Evolutionary conservation across 2,329 filamentous ascomycete genomes (phyloP), one percentile per base, ranked within the genome.

Genomic region (Sclerotinia spermophila): DNA sequence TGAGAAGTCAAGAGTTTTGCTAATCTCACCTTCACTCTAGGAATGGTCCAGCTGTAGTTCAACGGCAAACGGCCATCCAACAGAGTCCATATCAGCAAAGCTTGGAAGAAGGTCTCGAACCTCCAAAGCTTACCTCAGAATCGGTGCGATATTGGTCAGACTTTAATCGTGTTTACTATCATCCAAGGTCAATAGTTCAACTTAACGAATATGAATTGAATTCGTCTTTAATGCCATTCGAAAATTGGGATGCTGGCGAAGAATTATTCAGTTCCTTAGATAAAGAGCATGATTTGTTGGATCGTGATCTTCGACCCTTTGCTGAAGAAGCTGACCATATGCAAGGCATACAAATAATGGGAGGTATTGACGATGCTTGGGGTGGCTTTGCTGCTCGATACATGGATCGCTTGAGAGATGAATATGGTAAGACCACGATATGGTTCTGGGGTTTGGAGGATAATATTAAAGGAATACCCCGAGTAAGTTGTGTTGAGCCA

Each of bases 121-220:
- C 90, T 8, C 87, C 91, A 0, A 82, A 84, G 67, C 85, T 97
- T 30, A 90, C 86, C 1, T 84, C 89, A 1, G 86, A 89, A 10
- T 86, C 87, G 17, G 92, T 98, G n/a, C 88, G 93, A 68, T 98
- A 96, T 82, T 99, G 96, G 95, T 97, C 94, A 44, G 96, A 99
- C 81, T 98, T 94, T 81, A 96, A 93, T 75, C 89, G 93, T 38
- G 87, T 96, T n/a, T 99, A 89, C 81, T 97, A 92, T 79, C 94
- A 98, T 79, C 96, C 96, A 13, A 89, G 88, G 69, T 97, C 94
- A 19, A 87, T 97, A 68, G 85, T 97, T 15, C 94, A 97, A 79
- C 84, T 98, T 21, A 92, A 92, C 78, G 93, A 97, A 77, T 96
- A 92, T 78, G 93, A 96, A 79, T 84, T 97, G 48, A 90, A 92